These are phyloP conservation scores for Phytopythium ostracodes DNA, from an alignment of 352 stramenopile genomes.

Conservation along the genomic window DNA sequence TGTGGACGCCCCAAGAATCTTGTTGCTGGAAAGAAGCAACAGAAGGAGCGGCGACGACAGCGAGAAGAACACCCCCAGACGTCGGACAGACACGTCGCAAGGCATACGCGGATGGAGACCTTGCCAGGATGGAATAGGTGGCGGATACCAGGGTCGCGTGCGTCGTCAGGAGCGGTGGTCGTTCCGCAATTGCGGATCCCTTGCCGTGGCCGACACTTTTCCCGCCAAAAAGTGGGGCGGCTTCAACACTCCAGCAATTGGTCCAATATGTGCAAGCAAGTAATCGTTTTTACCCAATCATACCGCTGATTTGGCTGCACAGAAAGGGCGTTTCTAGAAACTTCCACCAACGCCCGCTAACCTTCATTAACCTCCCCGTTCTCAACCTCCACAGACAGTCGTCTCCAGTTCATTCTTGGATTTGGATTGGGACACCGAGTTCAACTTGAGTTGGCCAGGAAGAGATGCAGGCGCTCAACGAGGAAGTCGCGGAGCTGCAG, in stretches of 20 bases:
- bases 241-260: not conserved
- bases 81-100: not conserved
- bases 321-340: conserved; percentile 3
- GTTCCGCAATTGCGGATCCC: too few species aligned
- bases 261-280: not conserved
- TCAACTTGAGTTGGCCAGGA: not conserved
- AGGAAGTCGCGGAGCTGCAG: conserved; percentile 70
- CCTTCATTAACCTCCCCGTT: not conserved
- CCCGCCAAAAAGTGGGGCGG: not conserved
- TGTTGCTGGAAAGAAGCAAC: too few species aligned
- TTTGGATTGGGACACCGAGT: not conserved
- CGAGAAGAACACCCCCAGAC: not conserved
- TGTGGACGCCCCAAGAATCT: too few species aligned
- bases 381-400: not conserved
- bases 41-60: too few species aligned
- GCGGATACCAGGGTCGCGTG: not conserved
- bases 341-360: conserved; percentile 3
- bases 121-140: too few species aligned
- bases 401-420: not conserved
- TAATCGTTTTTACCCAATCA: not conserved
- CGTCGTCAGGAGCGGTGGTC: not conserved
- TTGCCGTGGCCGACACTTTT: not conserved
- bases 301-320: too few species aligned
- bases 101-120: not conserved
- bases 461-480: conserved; percentile 26